Base-by-base conservation (phyloP, 2,329 filamentous ascomycete species). In the Whalleya microplaca region DNA sequence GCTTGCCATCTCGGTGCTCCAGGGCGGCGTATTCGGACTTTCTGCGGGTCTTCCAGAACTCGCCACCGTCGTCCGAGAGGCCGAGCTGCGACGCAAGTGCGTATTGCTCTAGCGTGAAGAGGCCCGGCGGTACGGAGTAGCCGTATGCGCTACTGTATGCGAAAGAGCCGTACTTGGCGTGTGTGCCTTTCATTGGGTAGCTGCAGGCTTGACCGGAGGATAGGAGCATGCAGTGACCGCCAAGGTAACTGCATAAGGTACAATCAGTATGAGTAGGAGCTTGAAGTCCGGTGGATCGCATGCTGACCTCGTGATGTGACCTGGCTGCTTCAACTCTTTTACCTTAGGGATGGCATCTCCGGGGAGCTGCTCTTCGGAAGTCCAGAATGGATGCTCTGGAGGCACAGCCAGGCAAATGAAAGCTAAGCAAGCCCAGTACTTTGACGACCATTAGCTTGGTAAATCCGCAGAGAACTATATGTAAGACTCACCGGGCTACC, bases 91-190 rank as follows among this genome's bases (percentile, higher is more conserved):
- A 90, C 53, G 91, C 89, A 1, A 91, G 83, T 0, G 89, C 88
- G 68, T 88, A 90, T 67, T 92, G 89, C 70, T 92, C 89, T 1
- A 93, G 81, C 0, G 87, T 87, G 71, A 91, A 90, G 18, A 86
- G 81, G 0, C 90, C 90, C 0, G 89, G 90, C 0, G 90, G 89
- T 0, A 92, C 90, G 0, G 87, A 90, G 74, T 92, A 93, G 19
- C 81, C 89, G 70, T 90, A 93, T 0, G 87, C 84, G 50, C 87
- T 87, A 67, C 85, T 89, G 73, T 93, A 93, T 5, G 89, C 89
- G 69, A 93, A 92, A 57, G 85, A 83, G 45, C 90, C 90, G 71
- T 93, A 93, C 68, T 93, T 93, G 59, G 90, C 88, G 71, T 93
- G 89, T 0, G 89, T 91, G 51, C 88, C 89, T 72, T 90, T 90